Evolutionary conservation across 2,329 filamentous ascomycete species (phyloP), one percentile per base, ranked within the genome.

Genomic region (Penicillium freii): DNA sequence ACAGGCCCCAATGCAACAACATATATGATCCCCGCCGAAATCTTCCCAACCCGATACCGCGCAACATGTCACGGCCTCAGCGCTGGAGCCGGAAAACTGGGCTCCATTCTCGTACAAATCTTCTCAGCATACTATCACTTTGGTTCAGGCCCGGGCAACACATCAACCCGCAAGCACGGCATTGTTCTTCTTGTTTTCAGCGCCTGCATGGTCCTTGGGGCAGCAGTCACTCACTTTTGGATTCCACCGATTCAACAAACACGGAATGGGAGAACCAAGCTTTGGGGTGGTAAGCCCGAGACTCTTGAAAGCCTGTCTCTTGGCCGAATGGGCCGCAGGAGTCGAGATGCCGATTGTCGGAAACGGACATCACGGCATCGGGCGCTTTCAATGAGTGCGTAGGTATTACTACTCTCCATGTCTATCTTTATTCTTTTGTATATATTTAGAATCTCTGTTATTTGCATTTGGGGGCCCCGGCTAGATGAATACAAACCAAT

Each of bases 21-120:
- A 7, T 76, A 75, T 56, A 77, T 80, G 64, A 80, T 84, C 38
- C 79, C 82, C n/a, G 81, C 81, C 13, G 82, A 84, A 60, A 76
- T 82, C 51, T 84, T 84, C 60, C 82, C 82, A 4, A 84, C 82
- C 0, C 74, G 79, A 19, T 84, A 83, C 63, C 77, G 82, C 19
- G 81, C 76, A 51, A 81, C 79, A 1, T 81, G 78, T 58, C 80
- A 84, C 64, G 82, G 82, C 21, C 77, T 84, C 58, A 77, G 78
- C 29, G 82, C 82, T n/a, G 82, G 76, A 1, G 67, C 75, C 1
- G 82, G 82, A 4, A 84, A 84, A 64, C 67, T 84, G 0, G 82
- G 82, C 19, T 80, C 81, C 0, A 74, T 78, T 50, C 66, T 77
- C 15, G 73, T 77, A 21, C 75, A 77, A 55, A 51, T 77, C 23